Evolutionary conservation across 1,139 yeast species (phyloP).

Genomic region (Nakaseomyces nivariensis): DNA sequence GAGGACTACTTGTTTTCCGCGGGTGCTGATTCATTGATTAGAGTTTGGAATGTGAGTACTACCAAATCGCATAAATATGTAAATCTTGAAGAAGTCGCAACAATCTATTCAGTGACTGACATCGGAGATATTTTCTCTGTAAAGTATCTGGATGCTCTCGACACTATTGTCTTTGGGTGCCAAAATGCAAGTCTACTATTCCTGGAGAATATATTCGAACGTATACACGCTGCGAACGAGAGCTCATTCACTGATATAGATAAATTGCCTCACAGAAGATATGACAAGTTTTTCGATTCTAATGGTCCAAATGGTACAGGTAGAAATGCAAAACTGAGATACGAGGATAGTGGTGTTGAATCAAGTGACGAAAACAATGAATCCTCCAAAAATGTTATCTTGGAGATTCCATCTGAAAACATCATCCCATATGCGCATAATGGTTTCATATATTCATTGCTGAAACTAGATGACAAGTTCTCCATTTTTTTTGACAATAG

Average conservation of each 20-base stretch:
- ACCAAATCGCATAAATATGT: conserved; percentile 13
- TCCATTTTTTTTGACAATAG: conserved; percentile 6
- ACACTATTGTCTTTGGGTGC: conserved; percentile 73
- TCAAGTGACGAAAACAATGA: not conserved
- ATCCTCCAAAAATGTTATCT: conserved; percentile 14
- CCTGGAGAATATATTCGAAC: conserved; percentile 36
- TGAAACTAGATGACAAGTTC: conserved; percentile 11
- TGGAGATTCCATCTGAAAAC: conserved; percentile 62
- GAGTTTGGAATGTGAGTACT: conserved; percentile 58
- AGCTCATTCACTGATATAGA: conserved; percentile 15
- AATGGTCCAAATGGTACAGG: conserved; percentile 64
- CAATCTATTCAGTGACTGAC: conserved; percentile 75
- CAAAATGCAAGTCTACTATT: conserved; percentile 85
- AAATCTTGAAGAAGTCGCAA: conserved; percentile 40
- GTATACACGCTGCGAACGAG: conserved; percentile 12
- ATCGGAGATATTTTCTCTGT: conserved; percentile 90
- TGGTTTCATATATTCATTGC: conserved; percentile 77
- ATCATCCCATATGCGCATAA: conserved; percentile 77
- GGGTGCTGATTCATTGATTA: conserved; percentile 81
- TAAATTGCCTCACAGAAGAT: conserved; percentile 66
- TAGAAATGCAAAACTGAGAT: not conserved
- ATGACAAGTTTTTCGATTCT: conserved; percentile 83
- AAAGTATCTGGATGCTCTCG: conserved; percentile 51
- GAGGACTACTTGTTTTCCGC: conserved; percentile 68
- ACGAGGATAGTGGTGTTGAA: not conserved